These are phyloP conservation scores for Lipomyces yarrowii DNA, from an alignment of 1,139 yeast species.

Conservation along the genomic window DNA sequence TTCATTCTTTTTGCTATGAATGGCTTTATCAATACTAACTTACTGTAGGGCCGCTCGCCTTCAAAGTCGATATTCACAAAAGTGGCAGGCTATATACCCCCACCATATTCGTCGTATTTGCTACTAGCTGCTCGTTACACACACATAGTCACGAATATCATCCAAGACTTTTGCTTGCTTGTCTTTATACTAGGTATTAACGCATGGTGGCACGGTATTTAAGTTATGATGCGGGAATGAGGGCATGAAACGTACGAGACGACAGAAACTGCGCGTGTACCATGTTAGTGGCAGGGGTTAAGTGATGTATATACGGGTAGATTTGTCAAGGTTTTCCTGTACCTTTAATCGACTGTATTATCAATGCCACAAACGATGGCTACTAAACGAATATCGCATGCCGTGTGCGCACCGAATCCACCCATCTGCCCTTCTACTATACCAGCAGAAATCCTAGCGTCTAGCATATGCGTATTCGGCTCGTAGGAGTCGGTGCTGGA, in stretches of 20 bases:
- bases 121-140: conserved; percentile 33
- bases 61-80: conserved; percentile 35
- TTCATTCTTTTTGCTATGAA: too few relatives aligned
- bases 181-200: conserved; percentile 28
- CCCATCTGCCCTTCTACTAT: neutral
- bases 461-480: too few relatives aligned
- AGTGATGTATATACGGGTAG: neutral
- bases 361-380: neutral
- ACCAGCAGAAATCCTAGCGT: too few relatives aligned
- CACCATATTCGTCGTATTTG: conserved; percentile 35
- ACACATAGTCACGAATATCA: conserved; percentile 28
- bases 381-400: neutral
- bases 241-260: neutral
- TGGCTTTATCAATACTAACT: neutral
- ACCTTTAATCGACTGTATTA: neutral
- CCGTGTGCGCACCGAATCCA: neutral
- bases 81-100: conserved; percentile 30
- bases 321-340: neutral
- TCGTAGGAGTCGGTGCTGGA: too few relatives aligned
- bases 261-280: neutral
- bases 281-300: neutral
- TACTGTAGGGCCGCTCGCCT: conserved; percentile 34
- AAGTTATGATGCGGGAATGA: neutral
- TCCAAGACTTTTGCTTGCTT: conserved; percentile 30
- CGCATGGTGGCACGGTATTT: conserved; percentile 18